Percentiles rank a stretch among this genome's conserved stretches.
Conservation (phyloP, 2,329 filamentous ascomycete species). For the Trichoderma asperellum region DNA sequence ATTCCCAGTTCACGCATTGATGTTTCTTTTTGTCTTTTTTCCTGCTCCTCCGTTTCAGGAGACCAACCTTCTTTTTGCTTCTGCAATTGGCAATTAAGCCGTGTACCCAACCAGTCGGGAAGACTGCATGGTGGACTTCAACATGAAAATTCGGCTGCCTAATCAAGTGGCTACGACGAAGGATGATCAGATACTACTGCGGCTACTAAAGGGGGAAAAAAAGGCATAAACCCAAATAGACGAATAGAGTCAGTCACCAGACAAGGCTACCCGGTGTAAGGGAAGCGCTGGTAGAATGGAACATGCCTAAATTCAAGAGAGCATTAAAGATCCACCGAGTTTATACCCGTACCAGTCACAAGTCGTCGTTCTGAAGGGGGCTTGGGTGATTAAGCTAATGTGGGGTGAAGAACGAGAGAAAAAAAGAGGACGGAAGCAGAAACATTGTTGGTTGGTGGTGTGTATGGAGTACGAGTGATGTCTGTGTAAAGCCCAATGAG, state of each 20-base stretch:
- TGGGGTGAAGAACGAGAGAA: conserved; percentile 2
- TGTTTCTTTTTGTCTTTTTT: conserved; percentile 18
- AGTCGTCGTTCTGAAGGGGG: neutral
- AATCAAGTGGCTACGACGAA: neutral
- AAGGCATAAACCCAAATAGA: neutral
- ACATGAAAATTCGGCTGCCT: neutral
- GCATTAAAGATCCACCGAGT: conserved; percentile 10
- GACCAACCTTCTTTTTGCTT: neutral
- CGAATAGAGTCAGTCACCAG: neutral
- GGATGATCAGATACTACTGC: neutral
- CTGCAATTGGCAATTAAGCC: neutral
- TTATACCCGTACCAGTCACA: conserved; percentile 26
- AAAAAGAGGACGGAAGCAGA: neutral
- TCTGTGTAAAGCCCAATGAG: neutral
- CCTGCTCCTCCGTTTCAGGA: neutral
- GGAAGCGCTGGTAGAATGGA: neutral
- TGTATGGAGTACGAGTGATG: neutral
- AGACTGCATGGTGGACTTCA: neutral
- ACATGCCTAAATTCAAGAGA: conserved; percentile 14
- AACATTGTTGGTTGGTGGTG: neutral
- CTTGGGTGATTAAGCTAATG: neutral
- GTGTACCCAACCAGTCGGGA: neutral
- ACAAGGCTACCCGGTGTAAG: neutral
- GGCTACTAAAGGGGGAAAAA: neutral
- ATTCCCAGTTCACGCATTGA: conserved; percentile 41